Evolutionary conservation across 345 rosid species (phyloP), one percentile per base, ranked within the genome.

Genomic region (Corchorus capsularis): DNA sequence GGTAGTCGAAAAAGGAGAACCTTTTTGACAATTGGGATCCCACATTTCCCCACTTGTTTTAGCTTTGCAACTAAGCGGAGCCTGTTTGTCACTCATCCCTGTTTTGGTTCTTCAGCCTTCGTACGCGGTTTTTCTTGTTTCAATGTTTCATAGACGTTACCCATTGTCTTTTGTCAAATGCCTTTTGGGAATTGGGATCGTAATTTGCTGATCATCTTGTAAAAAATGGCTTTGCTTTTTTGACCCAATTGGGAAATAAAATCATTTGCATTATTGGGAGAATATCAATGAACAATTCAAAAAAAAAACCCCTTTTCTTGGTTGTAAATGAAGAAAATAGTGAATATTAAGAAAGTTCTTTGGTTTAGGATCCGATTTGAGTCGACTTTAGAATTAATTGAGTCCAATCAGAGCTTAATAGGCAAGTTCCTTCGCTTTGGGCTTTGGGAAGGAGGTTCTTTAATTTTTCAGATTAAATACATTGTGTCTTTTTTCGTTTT

Each of bases 41-140:
- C 68, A 39, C 81, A 73, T 6, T 39, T 39, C 43, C 53, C 53
- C 77, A 64, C 67, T 8, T 12, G 10, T 16, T 45, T 45, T 1
- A 57, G 20, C 81, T 78, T 78, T 73, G 73, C 81, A 78, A 49
- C 77, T 61, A 66, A 73, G 77, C 45, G 67, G 17, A 8, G 27
- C 59, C 1, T 77, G 60, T 13, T 22, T 35, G 27, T 10, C n/a
- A 11, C 61, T 56, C 27, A 27, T 0, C 27, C 27, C 27, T 27
- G 27, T 27, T 27, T 27, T 27, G 27, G 27, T 27, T 27, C 27
- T 27, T 27, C 27, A 3, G 66, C 41, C 15, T 34, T 62, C 43
- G 5, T 3, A 10, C 65, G 41, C 14, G 65, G 14, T 34, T 34
- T 62, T 45, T 7, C 47, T 8, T 9, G 2, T 1, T 1, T 9